Evolutionary conservation across 2,329 filamentous ascomycete genomes (phyloP), one percentile per base, ranked within the genome.

Genomic region (Penicillium sp.): DNA sequence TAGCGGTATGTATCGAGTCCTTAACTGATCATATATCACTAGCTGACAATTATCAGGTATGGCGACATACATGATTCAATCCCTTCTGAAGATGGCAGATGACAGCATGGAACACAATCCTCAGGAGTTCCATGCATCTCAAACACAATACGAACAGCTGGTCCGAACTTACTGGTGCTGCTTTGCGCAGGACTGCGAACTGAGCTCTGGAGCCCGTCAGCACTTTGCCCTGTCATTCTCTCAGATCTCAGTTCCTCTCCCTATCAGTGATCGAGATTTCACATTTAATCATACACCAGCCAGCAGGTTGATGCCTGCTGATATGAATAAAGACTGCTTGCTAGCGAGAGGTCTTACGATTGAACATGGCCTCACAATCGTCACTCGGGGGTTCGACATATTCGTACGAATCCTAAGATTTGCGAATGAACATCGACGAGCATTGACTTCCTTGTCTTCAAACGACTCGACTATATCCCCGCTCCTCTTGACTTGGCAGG

Each of bases 31-130:
- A 3, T 6, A 29, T 5, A 32, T 8, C 47, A 20, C 46, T 22
- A 9, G 11, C 52, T 65, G n/a, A 65, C 31, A 38, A 18, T 2
- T 4, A 20, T 7, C 26, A 73, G 70, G 71, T 16, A 74, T 74
- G 71, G 71, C 71, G 6, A 74, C 71, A 0, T 74, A 74, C 39
- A 74, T 74, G 71, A 72, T 74, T 14, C 71, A 74, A 50, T 72
- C 69, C 1, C 63, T 74, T 16, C 55, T 74, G 4, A 72, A 72
- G 43, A 74, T 66, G 40, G 68, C 71, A 13, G 71, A 74, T 38
- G 71, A 74, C 20, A 72, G 67, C 29, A 73, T 73, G 70, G 71
- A 74, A 26, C 64, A 73, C 37, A 69, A 63, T 22, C 69, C 70
- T 4, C 66, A 72, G 3, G 69, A 72, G 24, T 72, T 72, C 11